Evolutionary conservation across 305 asterid genomes (phyloP).

Genomic region (Vinca major): DNA sequence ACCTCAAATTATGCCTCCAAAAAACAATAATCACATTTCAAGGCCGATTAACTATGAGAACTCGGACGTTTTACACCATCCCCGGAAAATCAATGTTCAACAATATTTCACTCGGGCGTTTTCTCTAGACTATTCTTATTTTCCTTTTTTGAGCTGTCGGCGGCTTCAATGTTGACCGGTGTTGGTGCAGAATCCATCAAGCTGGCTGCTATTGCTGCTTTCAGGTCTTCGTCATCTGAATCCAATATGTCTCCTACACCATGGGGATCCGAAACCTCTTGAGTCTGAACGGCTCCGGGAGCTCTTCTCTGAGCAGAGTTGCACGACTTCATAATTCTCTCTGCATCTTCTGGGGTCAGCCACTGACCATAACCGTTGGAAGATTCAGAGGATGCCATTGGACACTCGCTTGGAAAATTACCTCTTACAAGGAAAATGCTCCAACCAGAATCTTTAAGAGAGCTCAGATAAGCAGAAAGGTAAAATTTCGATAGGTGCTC

Average conservation of each 20-base stretch:
- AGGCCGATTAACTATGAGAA: not conserved
- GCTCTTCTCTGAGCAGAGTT: slow-evolving; percentile 30
- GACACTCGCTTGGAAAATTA: slow-evolving; percentile 76
- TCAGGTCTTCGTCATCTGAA: slow-evolving; percentile 79
- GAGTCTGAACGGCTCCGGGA: slow-evolving; percentile 19
- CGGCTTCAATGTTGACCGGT: slow-evolving; percentile 14
- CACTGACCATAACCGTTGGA: slow-evolving; percentile 82
- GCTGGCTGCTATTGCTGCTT: slow-evolving; percentile 94
- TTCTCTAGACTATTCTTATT: slow-evolving; percentile 24
- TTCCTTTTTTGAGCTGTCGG: slow-evolving; percentile 27
- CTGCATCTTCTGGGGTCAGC: slow-evolving; percentile 77
- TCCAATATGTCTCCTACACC: slow-evolving; percentile 25
- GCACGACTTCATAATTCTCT: slow-evolving; percentile 42
- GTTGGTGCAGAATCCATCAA: slow-evolving; percentile 56
- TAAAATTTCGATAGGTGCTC: slow-evolving; percentile 94
- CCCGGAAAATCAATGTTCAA: not conserved
- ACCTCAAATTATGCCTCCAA: slow-evolving; percentile 1
- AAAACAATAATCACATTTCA: not conserved
- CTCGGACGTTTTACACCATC: not conserved
- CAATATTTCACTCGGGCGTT: slow-evolving; percentile 15
- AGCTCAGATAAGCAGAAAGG: slow-evolving; percentile 88
- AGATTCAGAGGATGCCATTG: slow-evolving; percentile 61
- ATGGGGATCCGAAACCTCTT: slow-evolving; percentile 18
- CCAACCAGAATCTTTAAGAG: slow-evolving; percentile 85
- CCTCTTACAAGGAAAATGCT: slow-evolving; percentile 87